Evolutionary conservation across 495 filamentous ascomycete genomes (phyloP).

Genomic region (Penicillium daleae): DNA sequence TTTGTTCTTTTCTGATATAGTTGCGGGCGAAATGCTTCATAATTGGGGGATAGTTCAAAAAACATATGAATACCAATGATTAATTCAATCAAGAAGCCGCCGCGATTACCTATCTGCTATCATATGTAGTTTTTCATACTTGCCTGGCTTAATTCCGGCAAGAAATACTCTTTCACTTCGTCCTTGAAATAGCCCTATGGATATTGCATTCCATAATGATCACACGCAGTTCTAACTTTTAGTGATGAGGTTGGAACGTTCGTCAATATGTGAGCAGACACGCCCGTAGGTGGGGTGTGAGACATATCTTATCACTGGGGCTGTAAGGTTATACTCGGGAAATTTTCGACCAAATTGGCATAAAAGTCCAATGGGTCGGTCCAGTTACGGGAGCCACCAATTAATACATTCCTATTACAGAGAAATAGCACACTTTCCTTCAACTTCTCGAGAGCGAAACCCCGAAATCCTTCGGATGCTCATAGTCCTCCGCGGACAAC

Average conservation of each 20-base stretch:
- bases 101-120: too few relatives aligned
- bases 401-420: neutral
- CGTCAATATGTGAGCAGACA: too few relatives aligned
- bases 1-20: slow-evolving; percentile 8
- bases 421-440: neutral
- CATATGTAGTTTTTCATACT: too few relatives aligned
- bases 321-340: neutral
- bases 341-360: slow-evolving; percentile 3
- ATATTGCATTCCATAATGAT: too few relatives aligned
- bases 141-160: too few relatives aligned
- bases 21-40: slow-evolving; percentile 18
- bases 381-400: neutral
- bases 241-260: too few relatives aligned
- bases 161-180: too few relatives aligned
- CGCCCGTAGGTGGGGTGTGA: neutral
- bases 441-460: neutral
- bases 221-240: too few relatives aligned
- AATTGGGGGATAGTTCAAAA: slow-evolving; percentile 11
- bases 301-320: neutral
- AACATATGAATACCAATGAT: slow-evolving; percentile 5
- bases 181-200: too few relatives aligned
- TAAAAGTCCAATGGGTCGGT: slow-evolving; percentile 1
- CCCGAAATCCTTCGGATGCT: neutral
- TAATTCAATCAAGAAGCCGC: neutral
- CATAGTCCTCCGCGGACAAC: slow-evolving; percentile 15